phyloP scores from a whole-genome alignment of 305 asterid species.

The Solanum hybrid region DNA sequence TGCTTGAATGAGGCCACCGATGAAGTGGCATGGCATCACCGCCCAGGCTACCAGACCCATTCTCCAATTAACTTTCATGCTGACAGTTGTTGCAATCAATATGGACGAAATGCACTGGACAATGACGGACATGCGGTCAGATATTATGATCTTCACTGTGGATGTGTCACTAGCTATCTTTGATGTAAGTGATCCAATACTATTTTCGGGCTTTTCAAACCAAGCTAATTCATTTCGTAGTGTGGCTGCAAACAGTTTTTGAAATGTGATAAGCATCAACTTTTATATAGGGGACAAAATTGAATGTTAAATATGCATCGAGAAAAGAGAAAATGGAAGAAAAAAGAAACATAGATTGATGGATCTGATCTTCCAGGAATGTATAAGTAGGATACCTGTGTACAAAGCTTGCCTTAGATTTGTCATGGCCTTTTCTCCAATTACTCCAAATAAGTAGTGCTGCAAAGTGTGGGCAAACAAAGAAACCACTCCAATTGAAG shows the following conservation, averaged over 20 bases:
- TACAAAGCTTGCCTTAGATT: slow-evolving; percentile 58
- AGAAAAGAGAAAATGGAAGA: background rate
- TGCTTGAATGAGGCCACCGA: slow-evolving; percentile 82
- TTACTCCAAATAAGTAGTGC: slow-evolving; percentile 62
- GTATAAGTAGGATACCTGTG: slow-evolving; percentile 37
- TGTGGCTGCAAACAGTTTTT: slow-evolving; percentile 34
- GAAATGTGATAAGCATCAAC: background rate
- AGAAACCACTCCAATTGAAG: slow-evolving; percentile 52
- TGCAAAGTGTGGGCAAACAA: slow-evolving; percentile 69
- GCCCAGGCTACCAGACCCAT: slow-evolving; percentile 89
- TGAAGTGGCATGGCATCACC: slow-evolving; percentile 85
- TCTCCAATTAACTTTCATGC: slow-evolving; percentile 72
- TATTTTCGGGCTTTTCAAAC: slow-evolving; percentile 69
- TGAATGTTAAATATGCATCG: background rate
- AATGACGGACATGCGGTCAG: slow-evolving; percentile 70
- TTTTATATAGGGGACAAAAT: background rate
- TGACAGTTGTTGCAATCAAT: slow-evolving; percentile 62
- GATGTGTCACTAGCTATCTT: slow-evolving; percentile 59
- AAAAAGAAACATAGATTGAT: background rate
- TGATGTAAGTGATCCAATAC: slow-evolving; percentile 54
- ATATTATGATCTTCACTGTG: slow-evolving; percentile 63
- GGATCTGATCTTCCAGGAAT: background rate
- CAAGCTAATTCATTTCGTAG: slow-evolving; percentile 65
- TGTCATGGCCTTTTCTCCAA: slow-evolving; percentile 70
- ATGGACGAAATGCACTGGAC: slow-evolving; percentile 74